These are phyloP conservation scores for Sonneratia caseolaris DNA, from an alignment of 345 rosid genomes.

Conservation along the genomic window DNA sequence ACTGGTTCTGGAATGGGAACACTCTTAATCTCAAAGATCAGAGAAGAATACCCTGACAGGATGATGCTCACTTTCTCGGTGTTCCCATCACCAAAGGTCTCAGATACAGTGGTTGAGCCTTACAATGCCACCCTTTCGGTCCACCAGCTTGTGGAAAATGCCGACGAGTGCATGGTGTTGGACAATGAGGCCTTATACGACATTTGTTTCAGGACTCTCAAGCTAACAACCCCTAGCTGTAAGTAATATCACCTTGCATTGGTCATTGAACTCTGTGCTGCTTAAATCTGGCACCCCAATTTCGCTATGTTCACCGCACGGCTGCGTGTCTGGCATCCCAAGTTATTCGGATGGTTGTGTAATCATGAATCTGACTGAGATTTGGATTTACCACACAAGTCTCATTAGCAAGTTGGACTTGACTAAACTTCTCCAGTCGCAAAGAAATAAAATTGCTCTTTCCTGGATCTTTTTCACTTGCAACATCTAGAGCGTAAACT, in stretches of 20 bases:
- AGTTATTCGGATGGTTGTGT: background rate
- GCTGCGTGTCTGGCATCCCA: too few species aligned
- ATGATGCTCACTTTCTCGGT: slow-evolving; percentile 32
- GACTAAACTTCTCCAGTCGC: background rate
- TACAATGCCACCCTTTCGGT: slow-evolving; percentile 30
- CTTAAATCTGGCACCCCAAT: background rate
- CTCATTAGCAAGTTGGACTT: background rate
- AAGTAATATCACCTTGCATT: background rate
- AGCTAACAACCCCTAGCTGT: slow-evolving; percentile 27
- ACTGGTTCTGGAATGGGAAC: slow-evolving; percentile 32
- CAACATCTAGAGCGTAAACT: background rate
- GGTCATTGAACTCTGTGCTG: background rate
- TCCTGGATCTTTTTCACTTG: background rate
- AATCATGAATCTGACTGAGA: background rate
- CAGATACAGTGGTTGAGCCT: slow-evolving; percentile 27
- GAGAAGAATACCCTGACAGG: slow-evolving; percentile 28
- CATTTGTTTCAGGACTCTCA: slow-evolving; percentile 28
- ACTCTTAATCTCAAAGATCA: slow-evolving; percentile 22
- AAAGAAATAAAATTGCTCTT: background rate
- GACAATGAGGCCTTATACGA: slow-evolving; percentile 26
- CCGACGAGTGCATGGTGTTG: slow-evolving; percentile 31
- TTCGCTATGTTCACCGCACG: too few species aligned
- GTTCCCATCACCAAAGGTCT: slow-evolving; percentile 28
- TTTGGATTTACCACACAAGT: background rate
- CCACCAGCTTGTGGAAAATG: slow-evolving; percentile 29